A percentile compares a stretch with the other conserved stretches of the same genome.
Conservation (phyloP, 495 filamentous ascomycete species). For the Penicillium maclennaniae region DNA sequence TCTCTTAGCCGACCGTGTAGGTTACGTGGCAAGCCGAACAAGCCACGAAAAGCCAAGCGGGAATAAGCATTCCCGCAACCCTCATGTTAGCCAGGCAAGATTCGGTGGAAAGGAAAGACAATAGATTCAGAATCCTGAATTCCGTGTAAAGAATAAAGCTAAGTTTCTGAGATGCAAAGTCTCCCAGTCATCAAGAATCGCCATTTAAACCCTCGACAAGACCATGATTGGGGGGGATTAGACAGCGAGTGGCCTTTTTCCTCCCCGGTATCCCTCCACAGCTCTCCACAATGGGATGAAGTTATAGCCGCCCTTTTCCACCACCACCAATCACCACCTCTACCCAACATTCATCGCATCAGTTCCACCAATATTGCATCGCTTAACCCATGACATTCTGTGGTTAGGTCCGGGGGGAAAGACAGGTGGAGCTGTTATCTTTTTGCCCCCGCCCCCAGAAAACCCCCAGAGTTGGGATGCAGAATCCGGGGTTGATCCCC, state of each 20-base stretch:
- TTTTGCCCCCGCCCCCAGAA: constrained; percentile 4
- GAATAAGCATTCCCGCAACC: constrained; percentile 9
- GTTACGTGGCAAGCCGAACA: not conserved
- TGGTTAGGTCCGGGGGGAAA: constrained; percentile 3
- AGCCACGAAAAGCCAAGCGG: constrained; percentile 11
- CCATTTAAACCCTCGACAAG: no score
- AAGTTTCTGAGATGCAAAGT: not conserved
- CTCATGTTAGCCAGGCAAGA: not conserved
- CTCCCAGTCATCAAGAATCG: not conserved
- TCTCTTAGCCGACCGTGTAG: no score
- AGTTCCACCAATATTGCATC: not conserved
- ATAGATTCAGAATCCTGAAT: not conserved
- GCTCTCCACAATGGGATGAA: constrained; percentile 11
- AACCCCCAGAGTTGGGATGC: not conserved
- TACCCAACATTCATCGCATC: not conserved
- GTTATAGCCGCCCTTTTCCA: not conserved
- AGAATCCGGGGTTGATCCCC: not conserved
- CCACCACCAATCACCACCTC: not conserved
- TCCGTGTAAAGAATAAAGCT: not conserved
- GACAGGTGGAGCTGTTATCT: not conserved
- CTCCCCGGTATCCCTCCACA: not conserved
- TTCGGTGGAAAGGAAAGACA: not conserved
- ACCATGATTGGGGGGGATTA: not conserved
- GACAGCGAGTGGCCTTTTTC: not conserved
- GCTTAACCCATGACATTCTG: no score